phyloP scores from a whole-genome alignment of 2,329 filamentous ascomycete genomes.

The Exophiala dermatitidis region DNA sequence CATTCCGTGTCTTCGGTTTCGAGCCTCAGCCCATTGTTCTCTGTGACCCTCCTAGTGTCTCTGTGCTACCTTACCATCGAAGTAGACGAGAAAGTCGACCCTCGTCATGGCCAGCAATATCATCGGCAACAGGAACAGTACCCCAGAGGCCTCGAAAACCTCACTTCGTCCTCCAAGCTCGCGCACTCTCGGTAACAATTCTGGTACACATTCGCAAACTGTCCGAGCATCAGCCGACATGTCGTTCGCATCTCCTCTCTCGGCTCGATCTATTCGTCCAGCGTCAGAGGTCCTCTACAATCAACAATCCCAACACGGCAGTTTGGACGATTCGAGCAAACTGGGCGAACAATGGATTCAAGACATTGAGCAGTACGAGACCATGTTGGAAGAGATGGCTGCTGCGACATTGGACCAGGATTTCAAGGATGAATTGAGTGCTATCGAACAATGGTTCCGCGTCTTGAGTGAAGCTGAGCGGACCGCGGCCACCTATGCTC shows the following conservation, averaged over 20 bases:
- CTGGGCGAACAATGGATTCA: constrained; percentile 97
- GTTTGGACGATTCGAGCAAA: constrained; percentile 79
- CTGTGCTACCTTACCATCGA: constrained; percentile 9
- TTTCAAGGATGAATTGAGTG: constrained; percentile 97
- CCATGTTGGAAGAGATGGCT: constrained; percentile 97
- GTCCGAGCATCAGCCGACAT: constrained; percentile 94
- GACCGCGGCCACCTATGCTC: constrained; percentile 87
- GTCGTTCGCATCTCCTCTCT: constrained; percentile 65
- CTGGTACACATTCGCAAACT: constrained; percentile 51
- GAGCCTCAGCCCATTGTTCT: not conserved
- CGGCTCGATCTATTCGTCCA: constrained; percentile 75
- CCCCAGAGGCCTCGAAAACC: constrained; percentile 78
- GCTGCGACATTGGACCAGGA: constrained; percentile 97
- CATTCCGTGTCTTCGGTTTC: constrained; percentile 7
- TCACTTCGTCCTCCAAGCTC: constrained; percentile 78
- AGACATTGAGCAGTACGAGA: constrained; percentile 98
- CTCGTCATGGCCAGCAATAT: constrained; percentile 54
- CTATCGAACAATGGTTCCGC: constrained; percentile 99
- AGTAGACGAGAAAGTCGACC: not conserved
- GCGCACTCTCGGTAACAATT: constrained; percentile 55
- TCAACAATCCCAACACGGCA: constrained; percentile 61
- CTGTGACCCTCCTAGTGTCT: constrained; percentile 2
- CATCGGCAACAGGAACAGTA: constrained; percentile 89
- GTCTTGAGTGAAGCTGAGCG: constrained; percentile 94
- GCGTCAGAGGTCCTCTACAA: constrained; percentile 91